These are phyloP conservation scores for Crithidia thermophila DNA, from an alignment of 208 protist species.

Conservation along the genomic window DNA sequence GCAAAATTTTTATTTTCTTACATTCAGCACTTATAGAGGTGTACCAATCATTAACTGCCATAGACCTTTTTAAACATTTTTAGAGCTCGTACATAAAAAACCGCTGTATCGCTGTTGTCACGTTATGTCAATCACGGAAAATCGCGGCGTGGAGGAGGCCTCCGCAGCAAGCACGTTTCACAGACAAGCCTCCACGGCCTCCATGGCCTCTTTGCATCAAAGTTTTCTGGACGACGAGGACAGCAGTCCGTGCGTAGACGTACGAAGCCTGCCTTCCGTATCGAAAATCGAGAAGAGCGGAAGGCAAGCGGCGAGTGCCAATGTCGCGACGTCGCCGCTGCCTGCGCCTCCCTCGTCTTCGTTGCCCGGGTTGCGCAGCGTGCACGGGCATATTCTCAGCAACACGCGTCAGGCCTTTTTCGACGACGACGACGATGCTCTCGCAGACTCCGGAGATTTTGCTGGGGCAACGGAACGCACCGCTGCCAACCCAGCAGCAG, in stretches of 20 bases:
- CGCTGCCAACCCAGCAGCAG: neutral
- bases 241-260: neutral
- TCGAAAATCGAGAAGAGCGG: too few species aligned
- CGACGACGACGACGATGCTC: slow-evolving; percentile 1
- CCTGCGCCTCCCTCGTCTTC: neutral
- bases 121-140: too few species aligned
- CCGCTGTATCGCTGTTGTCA: too few species aligned
- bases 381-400: neutral
- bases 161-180: neutral
- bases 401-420: slow-evolving; percentile 15
- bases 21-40: too few species aligned
- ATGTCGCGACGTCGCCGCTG: neutral
- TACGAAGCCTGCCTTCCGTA: neutral
- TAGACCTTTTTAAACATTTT: too few species aligned
- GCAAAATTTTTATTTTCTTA: too few species aligned
- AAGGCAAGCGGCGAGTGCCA: neutral
- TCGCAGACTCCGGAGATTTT: neutral
- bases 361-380: neutral
- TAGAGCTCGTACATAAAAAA: too few species aligned
- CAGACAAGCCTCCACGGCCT: slow-evolving; percentile 12
- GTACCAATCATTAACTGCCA: too few species aligned
- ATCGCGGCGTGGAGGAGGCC: too few species aligned
- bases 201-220: slow-evolving; percentile 25
- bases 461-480: too few species aligned
- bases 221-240: slow-evolving; percentile 24